Conservation (phyloP, 352 stramenopile species). For the Thalassiosira mediterranea region DNA sequence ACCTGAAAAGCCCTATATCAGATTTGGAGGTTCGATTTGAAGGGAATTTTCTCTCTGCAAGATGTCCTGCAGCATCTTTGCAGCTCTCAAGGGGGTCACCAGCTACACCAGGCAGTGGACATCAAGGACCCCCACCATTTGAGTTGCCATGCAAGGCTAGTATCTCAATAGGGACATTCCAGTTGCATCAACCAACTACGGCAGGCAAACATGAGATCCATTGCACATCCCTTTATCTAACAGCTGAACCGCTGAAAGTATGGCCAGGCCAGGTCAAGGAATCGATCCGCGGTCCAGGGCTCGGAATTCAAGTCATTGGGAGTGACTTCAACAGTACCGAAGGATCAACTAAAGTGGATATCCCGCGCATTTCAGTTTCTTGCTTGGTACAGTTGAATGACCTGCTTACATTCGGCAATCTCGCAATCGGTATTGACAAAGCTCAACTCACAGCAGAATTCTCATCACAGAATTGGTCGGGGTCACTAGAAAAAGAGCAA, state of each 20-base stretch:
- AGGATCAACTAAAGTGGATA: background rate
- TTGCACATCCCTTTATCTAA: too few relatives aligned
- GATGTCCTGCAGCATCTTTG: too few relatives aligned
- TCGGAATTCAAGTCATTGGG: constrained; percentile 1
- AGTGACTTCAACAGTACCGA: constrained; percentile 11
- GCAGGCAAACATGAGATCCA: too few relatives aligned
- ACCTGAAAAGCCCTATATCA: too few relatives aligned
- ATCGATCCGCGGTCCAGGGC: background rate
- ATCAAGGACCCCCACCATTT: too few relatives aligned
- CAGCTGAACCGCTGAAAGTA: constrained; percentile 1
- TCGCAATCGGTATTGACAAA: constrained; percentile 11
- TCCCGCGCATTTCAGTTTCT: constrained; percentile 6
- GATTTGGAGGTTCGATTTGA: too few relatives aligned
- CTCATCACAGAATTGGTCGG: constrained; percentile 8
- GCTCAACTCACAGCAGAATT: constrained; percentile 15
- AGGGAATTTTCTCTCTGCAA: too few relatives aligned
- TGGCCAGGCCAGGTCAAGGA: background rate
- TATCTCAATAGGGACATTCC: too few relatives aligned
- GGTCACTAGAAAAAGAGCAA: constrained; percentile 1
- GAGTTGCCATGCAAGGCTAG: too few relatives aligned
- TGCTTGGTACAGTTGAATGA: constrained; percentile 12
- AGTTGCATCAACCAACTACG: too few relatives aligned
- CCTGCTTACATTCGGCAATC: constrained; percentile 5
- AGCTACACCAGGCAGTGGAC: too few relatives aligned
- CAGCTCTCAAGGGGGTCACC: too few relatives aligned